Base-by-base conservation (phyloP, 768 basidiomycete genomes). In the Brasilioporus rufonigricans region DNA sequence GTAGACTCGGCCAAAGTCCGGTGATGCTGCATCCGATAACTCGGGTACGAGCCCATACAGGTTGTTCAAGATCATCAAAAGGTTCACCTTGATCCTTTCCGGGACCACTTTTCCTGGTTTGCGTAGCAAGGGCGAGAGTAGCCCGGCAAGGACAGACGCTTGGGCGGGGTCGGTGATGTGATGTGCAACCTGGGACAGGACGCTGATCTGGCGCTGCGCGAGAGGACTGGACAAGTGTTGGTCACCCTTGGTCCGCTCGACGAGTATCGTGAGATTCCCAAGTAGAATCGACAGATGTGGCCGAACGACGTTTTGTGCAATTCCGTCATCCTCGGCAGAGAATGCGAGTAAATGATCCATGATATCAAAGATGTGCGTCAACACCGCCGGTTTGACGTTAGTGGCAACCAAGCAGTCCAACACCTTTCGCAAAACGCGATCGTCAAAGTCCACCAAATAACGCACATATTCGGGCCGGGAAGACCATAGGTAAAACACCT, bases 341-440 rank as follows among this genome's bases (percentile, higher is more conserved):
- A 81, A 74, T 4, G 67, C 76, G 47, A 91, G 74, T 0, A 98
- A 69, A 32, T 77, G 78, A 40, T 93, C 91, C 45, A 94, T 77
- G 54, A 96, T 85, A 65, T 98, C 95, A 60, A 96, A 88, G 5
- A 98, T 79, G 49, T 83, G 82, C 14, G 79, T 80, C 40, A 96
- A 76, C 16, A 98, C 95, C 0, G 82, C 71, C 2, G 93, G 86
- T 69, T 98, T 97, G 70, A 97, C 93, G 56, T 88, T 91, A 7
- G 84, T 79, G 0, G 89, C 90, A 4, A 87, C 73, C 10, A 98
- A 76, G 64, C 93, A 96, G 52, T 81, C 82, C 66, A 91, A 93
- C 5, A 96, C 73, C 66, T 90, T 87, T 8, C 86, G 86, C 14
- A 99, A 70, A 1, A 88, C 78, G 5, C 77, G 76, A 2, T 73